phyloP scores from a whole-genome alignment of 2,329 filamentous ascomycete species.

The Aspergillus sp. region DNA sequence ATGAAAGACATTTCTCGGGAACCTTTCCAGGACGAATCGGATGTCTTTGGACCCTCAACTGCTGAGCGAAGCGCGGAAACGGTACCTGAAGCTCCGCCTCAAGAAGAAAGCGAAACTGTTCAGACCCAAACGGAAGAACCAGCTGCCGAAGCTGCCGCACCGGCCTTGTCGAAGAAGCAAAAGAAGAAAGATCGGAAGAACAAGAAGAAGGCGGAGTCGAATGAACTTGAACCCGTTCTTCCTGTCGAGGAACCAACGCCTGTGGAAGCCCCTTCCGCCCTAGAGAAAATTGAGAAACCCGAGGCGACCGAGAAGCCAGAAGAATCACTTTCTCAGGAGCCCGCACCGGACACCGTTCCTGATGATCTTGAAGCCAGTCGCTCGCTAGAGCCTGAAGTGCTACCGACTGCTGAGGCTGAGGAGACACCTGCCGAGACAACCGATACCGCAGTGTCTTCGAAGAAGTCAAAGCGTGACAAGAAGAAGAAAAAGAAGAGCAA shows the following conservation, averaged over 20 bases:
- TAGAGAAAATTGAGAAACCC: not conserved
- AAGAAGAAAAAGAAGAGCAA: constrained; percentile 25
- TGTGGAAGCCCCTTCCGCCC: not conserved
- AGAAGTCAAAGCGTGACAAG: constrained; percentile 28
- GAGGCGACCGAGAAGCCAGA: not conserved
- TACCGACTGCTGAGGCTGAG: constrained; percentile 3
- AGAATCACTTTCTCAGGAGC: not conserved
- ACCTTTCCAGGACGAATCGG: not conserved
- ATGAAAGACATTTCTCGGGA: not conserved
- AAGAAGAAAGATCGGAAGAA: constrained; percentile 41
- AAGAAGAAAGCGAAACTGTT: not conserved
- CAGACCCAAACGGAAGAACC: not conserved
- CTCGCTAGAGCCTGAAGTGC: not conserved
- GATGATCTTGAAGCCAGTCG: not conserved
- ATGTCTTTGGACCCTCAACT: not conserved
- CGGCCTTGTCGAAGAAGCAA: constrained; percentile 26
- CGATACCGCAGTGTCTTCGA: constrained; percentile 11
- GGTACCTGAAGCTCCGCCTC: not conserved
- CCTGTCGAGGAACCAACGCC: not conserved
- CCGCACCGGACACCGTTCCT: not conserved
- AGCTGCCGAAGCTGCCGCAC: constrained; percentile 13
- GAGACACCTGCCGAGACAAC: constrained; percentile 9
- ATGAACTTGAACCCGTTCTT: constrained; percentile 12
- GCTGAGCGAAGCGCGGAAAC: not conserved
- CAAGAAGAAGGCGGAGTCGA: constrained; percentile 22